These are phyloP conservation scores for Magnusiomyces ingens DNA, from an alignment of 1,139 yeast genomes.

Conservation along the genomic window DNA sequence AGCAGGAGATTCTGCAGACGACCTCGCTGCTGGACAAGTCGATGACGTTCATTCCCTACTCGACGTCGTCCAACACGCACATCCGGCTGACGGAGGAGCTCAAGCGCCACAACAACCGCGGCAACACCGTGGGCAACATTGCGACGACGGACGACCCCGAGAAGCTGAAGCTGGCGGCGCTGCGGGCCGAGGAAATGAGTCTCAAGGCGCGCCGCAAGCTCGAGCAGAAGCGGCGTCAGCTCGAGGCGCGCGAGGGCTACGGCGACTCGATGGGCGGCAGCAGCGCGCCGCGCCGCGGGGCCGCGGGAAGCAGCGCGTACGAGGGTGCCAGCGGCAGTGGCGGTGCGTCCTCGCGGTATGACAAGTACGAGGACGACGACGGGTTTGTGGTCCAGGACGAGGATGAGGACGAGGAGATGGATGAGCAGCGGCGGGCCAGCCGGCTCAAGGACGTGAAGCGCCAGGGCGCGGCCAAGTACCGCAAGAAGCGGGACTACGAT, in stretches of 20 bases:
- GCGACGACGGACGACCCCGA: slow-evolving; percentile 86
- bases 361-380: slow-evolving; percentile 45
- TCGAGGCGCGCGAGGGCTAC: slow-evolving; percentile 57
- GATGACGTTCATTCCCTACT: slow-evolving; percentile 78
- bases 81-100: slow-evolving; percentile 72
- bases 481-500: slow-evolving; percentile 27
- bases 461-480: slow-evolving; percentile 48
- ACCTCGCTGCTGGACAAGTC: slow-evolving; percentile 41
- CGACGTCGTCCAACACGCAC: slow-evolving; percentile 78
- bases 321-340: background rate
- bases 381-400: slow-evolving; percentile 47
- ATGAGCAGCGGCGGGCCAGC: slow-evolving; percentile 54
- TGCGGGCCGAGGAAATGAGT: slow-evolving; percentile 55
- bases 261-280: slow-evolving; percentile 30
- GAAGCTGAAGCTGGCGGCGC: slow-evolving; percentile 71
- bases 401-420: slow-evolving; percentile 38
- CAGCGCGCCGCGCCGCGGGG: background rate
- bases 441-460: slow-evolving; percentile 55
- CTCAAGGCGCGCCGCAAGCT: slow-evolving; percentile 38
- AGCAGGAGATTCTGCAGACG: slow-evolving; percentile 61
- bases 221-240: slow-evolving; percentile 56
- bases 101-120: slow-evolving; percentile 53
- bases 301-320: slow-evolving; percentile 32
- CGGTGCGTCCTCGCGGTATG: slow-evolving; percentile 34
- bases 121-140: slow-evolving; percentile 55